Evolutionary conservation across 1,284 basidiomycete genomes (phyloP), one percentile per base, ranked within the genome.

Genomic region (Gomphus bonarii): DNA sequence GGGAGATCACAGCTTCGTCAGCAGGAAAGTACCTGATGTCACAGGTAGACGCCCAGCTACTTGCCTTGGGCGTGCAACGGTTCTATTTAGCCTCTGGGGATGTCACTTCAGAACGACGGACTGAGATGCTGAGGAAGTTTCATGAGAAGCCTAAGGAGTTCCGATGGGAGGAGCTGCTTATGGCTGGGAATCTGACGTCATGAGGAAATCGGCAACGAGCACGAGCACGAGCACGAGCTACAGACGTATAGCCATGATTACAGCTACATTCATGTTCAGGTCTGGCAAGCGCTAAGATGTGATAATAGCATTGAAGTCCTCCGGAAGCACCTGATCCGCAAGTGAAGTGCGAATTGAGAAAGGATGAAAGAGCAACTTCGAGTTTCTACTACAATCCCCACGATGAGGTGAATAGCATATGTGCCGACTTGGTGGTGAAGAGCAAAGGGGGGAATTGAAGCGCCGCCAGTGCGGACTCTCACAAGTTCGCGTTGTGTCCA

Each of bases 1-100:
- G 95, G 18, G 95, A 98, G 69, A 85, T 98, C 61, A 92, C 92
- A 0, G 83, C 88, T n/a, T 68, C 72, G n/a, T 66, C 67, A 50
- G 65, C 70, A 50, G 38, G 61, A 66, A 56, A 65, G 69, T 90
- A 78, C 65, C 70, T 92, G 66, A 70, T 95, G 43, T 77, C 72
- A 58, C 88, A 93, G 67, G 76, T 82, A 59, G 90, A 94, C 62
- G 90, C 91, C 0, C 91, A 95, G 63, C 65, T 88, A 40, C 77
- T 97, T 48, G 79, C 85, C 1, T 74, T 92, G 67, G 80, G 80
- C 14, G 68, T 91, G 48, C 93, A 95, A 70, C 81, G 80, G 64
- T 95, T 94, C 70, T 95, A 93, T 66, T 68, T 90, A 36, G 85
- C 85, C 80, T 70, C 68, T 30, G 69, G 71, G n/a, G 69, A 64